Conservation (phyloP, 163 green algal species). For the Chlorella variabilis region DNA sequence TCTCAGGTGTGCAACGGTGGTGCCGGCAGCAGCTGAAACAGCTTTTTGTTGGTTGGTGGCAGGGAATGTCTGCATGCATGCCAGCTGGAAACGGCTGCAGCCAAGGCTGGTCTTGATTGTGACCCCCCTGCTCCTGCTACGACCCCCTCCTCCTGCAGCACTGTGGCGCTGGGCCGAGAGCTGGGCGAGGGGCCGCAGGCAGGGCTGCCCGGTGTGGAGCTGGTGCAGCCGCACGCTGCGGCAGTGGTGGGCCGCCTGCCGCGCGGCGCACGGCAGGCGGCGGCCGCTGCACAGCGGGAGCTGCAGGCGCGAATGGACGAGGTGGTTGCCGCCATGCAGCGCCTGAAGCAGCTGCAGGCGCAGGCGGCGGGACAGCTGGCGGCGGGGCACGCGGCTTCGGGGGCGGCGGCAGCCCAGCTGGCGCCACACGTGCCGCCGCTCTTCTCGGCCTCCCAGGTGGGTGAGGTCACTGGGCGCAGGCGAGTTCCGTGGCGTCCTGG, state of each 20-base stretch:
- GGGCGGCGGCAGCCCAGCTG: not conserved
- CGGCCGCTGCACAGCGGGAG: not conserved
- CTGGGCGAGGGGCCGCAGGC: slow-evolving; percentile 14
- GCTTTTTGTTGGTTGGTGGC: too few relatives aligned
- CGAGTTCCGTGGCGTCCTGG: too few relatives aligned
- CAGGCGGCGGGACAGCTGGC: slow-evolving; percentile 18
- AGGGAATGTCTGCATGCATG: too few relatives aligned
- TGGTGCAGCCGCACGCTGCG: not conserved
- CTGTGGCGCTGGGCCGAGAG: slow-evolving; percentile 1
- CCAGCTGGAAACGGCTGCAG: too few relatives aligned
- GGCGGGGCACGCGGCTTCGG: not conserved
- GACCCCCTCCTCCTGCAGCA: not conserved
- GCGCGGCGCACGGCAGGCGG: not conserved
- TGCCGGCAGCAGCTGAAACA: too few relatives aligned
- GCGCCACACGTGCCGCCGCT: slow-evolving; percentile 2
- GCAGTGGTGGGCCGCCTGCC: not conserved
- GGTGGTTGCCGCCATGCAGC: slow-evolving; percentile 33
- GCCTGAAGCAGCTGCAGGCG: slow-evolving; percentile 25
- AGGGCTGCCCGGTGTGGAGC: not conserved
- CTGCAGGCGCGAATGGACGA: slow-evolving; percentile 3
- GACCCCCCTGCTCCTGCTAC: too few relatives aligned
- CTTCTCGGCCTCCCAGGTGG: slow-evolving; percentile 17
- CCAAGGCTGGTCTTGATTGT: not conserved
- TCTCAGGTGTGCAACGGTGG: slow-evolving; percentile 2
- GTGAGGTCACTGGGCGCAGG: too few relatives aligned